Conservation (phyloP, 108 stramenopile genomes). For the Stephanodiscus triporus region DNA sequence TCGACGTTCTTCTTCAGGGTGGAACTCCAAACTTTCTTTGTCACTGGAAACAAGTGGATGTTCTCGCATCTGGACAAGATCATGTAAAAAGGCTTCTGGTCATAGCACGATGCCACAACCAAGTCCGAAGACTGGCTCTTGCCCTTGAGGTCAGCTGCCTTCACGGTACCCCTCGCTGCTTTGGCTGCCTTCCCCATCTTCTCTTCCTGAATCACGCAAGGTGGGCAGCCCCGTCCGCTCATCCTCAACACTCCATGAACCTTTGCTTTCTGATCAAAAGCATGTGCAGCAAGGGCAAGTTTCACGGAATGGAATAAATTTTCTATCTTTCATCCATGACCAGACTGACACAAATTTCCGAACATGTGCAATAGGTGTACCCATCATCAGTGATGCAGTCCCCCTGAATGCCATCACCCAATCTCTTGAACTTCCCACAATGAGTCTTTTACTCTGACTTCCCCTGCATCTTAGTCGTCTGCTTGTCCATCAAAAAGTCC, state of each 20-base stretch:
- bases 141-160: no score
- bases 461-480: conserved; percentile 20
- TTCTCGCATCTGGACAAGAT: no score
- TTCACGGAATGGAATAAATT: conserved; percentile 9
- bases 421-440: conserved; percentile 18
- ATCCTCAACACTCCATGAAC: conserved; percentile 21
- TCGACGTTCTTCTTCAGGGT: no score
- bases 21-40: no score
- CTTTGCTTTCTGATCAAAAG: conserved; percentile 3
- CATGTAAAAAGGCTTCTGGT: no score
- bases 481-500: conserved; percentile 10
- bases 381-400: conserved; percentile 20
- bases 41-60: no score
- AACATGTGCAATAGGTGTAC: conserved; percentile 19
- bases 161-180: conserved; percentile 1
- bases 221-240: conserved; percentile 6
- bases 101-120: no score
- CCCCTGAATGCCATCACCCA: conserved; percentile 21
- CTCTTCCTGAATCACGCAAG: conserved; percentile 15
- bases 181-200: conserved; percentile 7
- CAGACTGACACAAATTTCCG: not conserved
- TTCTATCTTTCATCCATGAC: conserved; percentile 16
- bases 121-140: no score
- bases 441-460: not conserved
- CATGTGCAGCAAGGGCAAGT: not conserved